A percentile compares a stretch with the other conserved stretches of the same genome.
Evolutionary conservation across 495 filamentous ascomycete species (phyloP).

Genomic region (Penicillium silybi): DNA sequence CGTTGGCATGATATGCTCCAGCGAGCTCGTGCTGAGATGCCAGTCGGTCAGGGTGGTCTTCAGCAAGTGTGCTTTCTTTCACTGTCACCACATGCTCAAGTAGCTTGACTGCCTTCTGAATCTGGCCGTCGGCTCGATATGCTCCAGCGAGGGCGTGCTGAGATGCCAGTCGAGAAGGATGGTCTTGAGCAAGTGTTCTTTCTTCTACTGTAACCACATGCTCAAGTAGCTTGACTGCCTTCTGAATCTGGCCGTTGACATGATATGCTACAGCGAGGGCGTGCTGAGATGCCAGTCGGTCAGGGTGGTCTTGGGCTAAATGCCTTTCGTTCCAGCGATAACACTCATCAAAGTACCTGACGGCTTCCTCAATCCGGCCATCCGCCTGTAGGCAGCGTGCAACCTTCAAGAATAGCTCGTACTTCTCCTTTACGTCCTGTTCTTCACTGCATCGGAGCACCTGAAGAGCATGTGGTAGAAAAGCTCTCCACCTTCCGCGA

Average conservation of each 20-base stretch:
- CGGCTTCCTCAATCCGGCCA: constrained; percentile 28
- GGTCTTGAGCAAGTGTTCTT: constrained; percentile 19
- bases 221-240: too few species aligned
- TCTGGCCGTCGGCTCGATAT: too few species aligned
- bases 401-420: constrained; percentile 14
- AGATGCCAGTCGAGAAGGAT: constrained; percentile 22
- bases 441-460: constrained; percentile 1
- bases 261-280: too few species aligned
- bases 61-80: too few species aligned
- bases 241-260: too few species aligned
- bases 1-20: too few species aligned
- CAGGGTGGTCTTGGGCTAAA: constrained; percentile 21
- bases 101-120: too few species aligned
- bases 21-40: too few species aligned
- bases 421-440: constrained; percentile 9
- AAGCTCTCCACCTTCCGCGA: constrained; percentile 24
- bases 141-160: constrained; percentile 27
- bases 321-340: constrained; percentile 15
- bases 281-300: constrained; percentile 12
- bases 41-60: too few species aligned
- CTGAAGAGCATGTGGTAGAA: constrained; percentile 31
- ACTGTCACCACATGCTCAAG: too few species aligned
- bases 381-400: constrained; percentile 10
- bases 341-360: constrained; percentile 16
- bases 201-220: constrained; percentile 25